Evolutionary conservation across 306 rosid species (phyloP).

Genomic region (Inga leiocalycina): DNA sequence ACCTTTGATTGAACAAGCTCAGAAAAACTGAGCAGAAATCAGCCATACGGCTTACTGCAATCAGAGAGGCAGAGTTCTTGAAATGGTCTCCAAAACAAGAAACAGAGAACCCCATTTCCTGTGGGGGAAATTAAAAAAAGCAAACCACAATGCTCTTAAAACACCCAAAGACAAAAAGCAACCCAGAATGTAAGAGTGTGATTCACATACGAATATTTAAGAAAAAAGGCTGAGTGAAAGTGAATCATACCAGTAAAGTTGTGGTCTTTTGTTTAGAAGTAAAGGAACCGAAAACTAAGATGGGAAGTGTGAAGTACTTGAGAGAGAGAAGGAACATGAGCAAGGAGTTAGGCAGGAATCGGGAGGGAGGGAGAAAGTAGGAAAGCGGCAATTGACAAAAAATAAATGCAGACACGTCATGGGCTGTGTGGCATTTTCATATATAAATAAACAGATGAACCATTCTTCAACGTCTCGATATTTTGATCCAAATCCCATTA

Average conservation of each 20-base stretch:
- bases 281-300: conserved; percentile 82
- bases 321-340: conserved; percentile 31
- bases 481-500: background rate
- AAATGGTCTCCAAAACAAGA: conserved; percentile 35
- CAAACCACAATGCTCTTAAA: conserved; percentile 9
- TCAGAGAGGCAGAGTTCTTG: conserved; percentile 25
- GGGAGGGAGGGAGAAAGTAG: background rate
- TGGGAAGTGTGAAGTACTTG: conserved; percentile 20
- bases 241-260: conserved; percentile 65
- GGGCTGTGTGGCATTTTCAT: conserved; percentile 31
- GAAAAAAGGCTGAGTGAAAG: conserved; percentile 3
- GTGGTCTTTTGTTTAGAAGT: conserved; percentile 54
- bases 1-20: conserved; percentile 32
- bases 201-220: conserved; percentile 25
- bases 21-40: conserved; percentile 28
- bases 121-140: background rate
- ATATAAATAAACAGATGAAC: conserved; percentile 41
- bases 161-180: conserved; percentile 8
- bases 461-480: conserved; percentile 44
- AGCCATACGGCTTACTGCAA: conserved; percentile 15
- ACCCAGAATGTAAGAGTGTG: conserved; percentile 24
- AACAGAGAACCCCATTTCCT: conserved; percentile 35
- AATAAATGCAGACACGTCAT: conserved; percentile 63
- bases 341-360: background rate
- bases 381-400: conserved; percentile 61